phyloP scores from a whole-genome alignment of 345 rosid genomes.

The Hirschfeldia incana region DNA sequence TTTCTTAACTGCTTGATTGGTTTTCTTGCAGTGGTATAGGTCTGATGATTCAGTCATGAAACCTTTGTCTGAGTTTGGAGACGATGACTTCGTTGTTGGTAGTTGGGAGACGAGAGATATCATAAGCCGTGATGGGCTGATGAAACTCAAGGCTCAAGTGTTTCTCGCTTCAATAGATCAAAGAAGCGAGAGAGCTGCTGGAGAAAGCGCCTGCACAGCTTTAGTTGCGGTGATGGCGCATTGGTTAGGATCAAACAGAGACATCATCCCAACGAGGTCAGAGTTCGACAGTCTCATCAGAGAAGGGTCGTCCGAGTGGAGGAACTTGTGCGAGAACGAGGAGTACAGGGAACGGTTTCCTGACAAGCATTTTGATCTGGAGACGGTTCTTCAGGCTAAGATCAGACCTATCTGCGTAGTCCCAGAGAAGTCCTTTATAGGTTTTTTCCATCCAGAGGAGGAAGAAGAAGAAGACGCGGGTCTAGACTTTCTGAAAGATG shows the following conservation, averaged over 20 bases:
- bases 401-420: constrained; percentile 67
- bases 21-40: constrained; percentile 63
- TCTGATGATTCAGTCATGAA: constrained; percentile 65
- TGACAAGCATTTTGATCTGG: constrained; percentile 95
- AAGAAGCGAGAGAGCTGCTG: constrained; percentile 89
- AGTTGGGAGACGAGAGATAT: constrained; percentile 86
- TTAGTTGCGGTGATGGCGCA: constrained; percentile 93
- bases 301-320: constrained; percentile 95
- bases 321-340: constrained; percentile 82
- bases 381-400: constrained; percentile 87
- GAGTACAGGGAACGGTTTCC: constrained; percentile 71
- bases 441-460: constrained; percentile 79
- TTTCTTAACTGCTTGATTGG: not conserved
- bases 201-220: constrained; percentile 95
- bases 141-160: constrained; percentile 74
- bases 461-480: constrained; percentile 58
- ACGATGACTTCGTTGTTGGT: constrained; percentile 84
- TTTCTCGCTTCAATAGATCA: constrained; percentile 97
- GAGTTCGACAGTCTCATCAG: constrained; percentile 87
- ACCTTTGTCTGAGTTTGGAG: constrained; percentile 82
- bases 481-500: constrained; percentile 75
- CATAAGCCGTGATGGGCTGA: constrained; percentile 78
- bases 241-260: constrained; percentile 81
- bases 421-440: constrained; percentile 78
- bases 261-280: constrained; percentile 86